Evolutionary conservation across 2,329 filamentous ascomycete genomes (phyloP), one percentile per base, ranked within the genome.

Genomic region (Aaosphaeria arxii): DNA sequence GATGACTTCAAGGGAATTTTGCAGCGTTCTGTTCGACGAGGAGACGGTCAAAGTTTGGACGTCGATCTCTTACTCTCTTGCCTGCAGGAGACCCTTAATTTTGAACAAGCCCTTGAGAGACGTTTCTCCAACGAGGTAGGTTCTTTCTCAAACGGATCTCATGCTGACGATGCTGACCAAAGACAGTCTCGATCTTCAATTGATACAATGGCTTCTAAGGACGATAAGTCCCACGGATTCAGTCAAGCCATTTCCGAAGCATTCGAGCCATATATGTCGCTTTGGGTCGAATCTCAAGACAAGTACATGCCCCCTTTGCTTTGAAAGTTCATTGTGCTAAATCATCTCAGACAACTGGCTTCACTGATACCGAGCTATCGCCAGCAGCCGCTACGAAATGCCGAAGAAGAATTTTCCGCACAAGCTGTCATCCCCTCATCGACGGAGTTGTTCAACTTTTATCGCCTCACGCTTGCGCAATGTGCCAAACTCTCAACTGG

Each of bases 231-330:
- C 0, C 85, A 88, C 17, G 86, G 83, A 47, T 96, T 96, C 68
- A 87, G 89, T 47, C 90, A 95, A 47, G 86, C 89, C 4, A 96
- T 99, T 51, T 97, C 94, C 0, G 90, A 95, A 53, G 94, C 94
- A 1, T 99, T 99, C 63, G 94, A 97, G 71, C 94, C 94, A 1
- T 99, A 97, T 69, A 80, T 99, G 55, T 96, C 90, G 66, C 76
- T 99, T 4, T 99, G 94, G 94, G 91, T 99, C 1, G 92, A 97
- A 51, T 92, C 90, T 7, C 94, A 97, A 70, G 92, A 96, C 71
- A 92, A 85, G 70, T 73, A 67, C 40, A 66, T 61, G 13, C 13
- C 35, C 33, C 33, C 4, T 9, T 9, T 36, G 33, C n/a, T 36
- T 36, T n/a, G n/a, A 28, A 40, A 11, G 45, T 28, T 48, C 6